phyloP scores from a whole-genome alignment of 768 basidiomycete genomes.

The Kwoniella dendrophila region DNA sequence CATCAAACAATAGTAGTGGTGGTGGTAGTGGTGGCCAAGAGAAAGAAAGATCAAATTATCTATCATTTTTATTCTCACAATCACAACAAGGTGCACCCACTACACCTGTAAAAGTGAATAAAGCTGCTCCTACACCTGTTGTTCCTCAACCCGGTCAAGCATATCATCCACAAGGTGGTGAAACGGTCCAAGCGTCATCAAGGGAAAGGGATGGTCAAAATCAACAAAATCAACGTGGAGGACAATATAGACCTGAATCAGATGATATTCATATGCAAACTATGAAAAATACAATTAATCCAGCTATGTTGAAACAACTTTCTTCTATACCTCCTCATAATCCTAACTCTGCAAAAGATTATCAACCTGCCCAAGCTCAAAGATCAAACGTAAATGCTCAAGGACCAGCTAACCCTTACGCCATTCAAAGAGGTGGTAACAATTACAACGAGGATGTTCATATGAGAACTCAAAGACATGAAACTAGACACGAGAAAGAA shows the following conservation, averaged over 20 bases:
- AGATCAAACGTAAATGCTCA: slow-evolving; percentile 17
- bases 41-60: slow-evolving; percentile 45
- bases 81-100: slow-evolving; percentile 41
- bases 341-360: no score
- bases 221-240: neutral
- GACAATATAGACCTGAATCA: slow-evolving; percentile 21
- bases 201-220: neutral
- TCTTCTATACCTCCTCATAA: slow-evolving; percentile 29
- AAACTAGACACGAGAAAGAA: slow-evolving; percentile 35
- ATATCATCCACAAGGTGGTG: slow-evolving; percentile 12
- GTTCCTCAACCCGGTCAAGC: slow-evolving; percentile 24
- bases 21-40: no score
- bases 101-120: slow-evolving; percentile 51
- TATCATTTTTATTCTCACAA: slow-evolving; percentile 46
- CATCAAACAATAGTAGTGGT: neutral
- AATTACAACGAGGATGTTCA: slow-evolving; percentile 48
- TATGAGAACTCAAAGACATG: slow-evolving; percentile 52
- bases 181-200: slow-evolving; percentile 9
- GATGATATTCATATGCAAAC: slow-evolving; percentile 78
- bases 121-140: slow-evolving; percentile 27
- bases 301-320: slow-evolving; percentile 48
- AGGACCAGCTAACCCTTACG: slow-evolving; percentile 27
- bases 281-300: slow-evolving; percentile 60
- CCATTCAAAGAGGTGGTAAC: slow-evolving; percentile 26
- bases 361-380: slow-evolving; percentile 20